Conservation (phyloP, 768 basidiomycete genomes). For the Gautieria morchelliformis region DNA sequence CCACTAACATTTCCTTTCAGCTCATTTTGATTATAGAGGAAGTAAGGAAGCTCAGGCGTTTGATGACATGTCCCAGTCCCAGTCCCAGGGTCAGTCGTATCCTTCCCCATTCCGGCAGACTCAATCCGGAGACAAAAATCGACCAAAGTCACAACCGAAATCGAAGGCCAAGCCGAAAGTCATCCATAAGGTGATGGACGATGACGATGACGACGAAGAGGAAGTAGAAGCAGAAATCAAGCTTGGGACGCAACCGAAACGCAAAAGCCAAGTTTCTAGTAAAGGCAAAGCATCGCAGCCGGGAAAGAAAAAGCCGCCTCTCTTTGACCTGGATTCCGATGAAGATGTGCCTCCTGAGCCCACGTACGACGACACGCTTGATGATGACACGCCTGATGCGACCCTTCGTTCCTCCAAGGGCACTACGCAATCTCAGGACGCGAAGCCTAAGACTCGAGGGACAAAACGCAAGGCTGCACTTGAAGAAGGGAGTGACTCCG, state of each 20-base stretch:
- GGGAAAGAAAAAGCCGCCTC: constrained; percentile 5
- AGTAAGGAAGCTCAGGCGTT: neutral
- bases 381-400: constrained; percentile 18
- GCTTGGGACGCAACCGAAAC: neutral
- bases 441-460: constrained; percentile 10
- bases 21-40: neutral
- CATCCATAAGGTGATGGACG: constrained; percentile 33
- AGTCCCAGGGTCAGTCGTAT: neutral
- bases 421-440: constrained; percentile 12
- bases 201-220: constrained; percentile 14
- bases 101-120: constrained; percentile 12
- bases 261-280: neutral
- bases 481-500: constrained; percentile 53
- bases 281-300: neutral
- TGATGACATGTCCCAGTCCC: neutral
- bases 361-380: constrained; percentile 10
- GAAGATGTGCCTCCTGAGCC: constrained; percentile 17
- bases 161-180: constrained; percentile 14
- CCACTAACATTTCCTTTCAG: neutral
- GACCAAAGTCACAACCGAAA: constrained; percentile 14
- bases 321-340: constrained; percentile 20
- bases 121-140: constrained; percentile 18
- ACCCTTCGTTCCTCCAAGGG: constrained; percentile 14
- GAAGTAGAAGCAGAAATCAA: neutral
- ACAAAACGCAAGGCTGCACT: constrained; percentile 23